Evolutionary conservation across 805 yeast species (phyloP).

Genomic region (Kuraishia hungarica): DNA sequence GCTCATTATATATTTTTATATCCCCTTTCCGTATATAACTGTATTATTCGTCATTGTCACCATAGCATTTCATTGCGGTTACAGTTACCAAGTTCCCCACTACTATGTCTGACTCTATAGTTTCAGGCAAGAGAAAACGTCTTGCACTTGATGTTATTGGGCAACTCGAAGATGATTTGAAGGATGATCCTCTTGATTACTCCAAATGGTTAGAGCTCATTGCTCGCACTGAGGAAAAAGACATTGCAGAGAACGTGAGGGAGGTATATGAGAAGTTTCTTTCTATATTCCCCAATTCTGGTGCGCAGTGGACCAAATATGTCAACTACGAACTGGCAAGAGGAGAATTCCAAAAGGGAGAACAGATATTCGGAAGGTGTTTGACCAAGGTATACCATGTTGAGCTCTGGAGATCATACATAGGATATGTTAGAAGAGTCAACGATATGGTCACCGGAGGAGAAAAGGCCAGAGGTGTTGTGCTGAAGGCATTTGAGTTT

Average conservation of each 20-base stretch:
- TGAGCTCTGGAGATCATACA: constrained; percentile 67
- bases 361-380: constrained; percentile 55
- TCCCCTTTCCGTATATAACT: too few species aligned
- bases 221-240: constrained; percentile 37
- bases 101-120: not conserved
- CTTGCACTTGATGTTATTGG: constrained; percentile 31
- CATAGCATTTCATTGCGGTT: not conserved
- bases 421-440: constrained; percentile 66
- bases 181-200: constrained; percentile 44
- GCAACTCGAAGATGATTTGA: constrained; percentile 46
- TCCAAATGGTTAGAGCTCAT: constrained; percentile 49
- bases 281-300: constrained; percentile 56
- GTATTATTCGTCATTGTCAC: not conserved
- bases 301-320: constrained; percentile 68
- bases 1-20: too few species aligned
- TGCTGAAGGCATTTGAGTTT: constrained; percentile 76
- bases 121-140: constrained; percentile 3
- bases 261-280: constrained; percentile 53
- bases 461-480: constrained; percentile 65
- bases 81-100: not conserved
- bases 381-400: constrained; percentile 56
- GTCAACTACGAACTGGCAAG: constrained; percentile 54
- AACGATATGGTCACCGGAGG: constrained; percentile 73
- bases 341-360: constrained; percentile 61
- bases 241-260: constrained; percentile 51